phyloP scores from a whole-genome alignment of 257 asterid species.

The Solanum gandarillasii region DNA sequence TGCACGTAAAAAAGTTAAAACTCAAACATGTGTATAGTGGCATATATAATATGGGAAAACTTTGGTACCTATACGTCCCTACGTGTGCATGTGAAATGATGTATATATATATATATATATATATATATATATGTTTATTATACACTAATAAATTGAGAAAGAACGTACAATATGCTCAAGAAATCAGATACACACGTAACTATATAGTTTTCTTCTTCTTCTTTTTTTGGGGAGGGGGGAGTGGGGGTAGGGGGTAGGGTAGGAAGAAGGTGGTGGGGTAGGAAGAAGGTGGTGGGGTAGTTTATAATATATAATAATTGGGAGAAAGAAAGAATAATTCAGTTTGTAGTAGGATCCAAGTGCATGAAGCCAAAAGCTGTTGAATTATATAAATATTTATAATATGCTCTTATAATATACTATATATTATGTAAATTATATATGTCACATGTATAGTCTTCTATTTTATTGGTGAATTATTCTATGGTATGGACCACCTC shows the following conservation, averaged over 20 bases:
- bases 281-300: background rate
- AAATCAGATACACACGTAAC: background rate
- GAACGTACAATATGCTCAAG: background rate
- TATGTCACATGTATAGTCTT: background rate
- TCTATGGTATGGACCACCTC: constrained; percentile 10
- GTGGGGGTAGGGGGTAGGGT: background rate
- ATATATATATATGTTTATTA: background rate
- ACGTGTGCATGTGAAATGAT: constrained; percentile 1
- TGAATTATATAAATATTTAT: constrained; percentile 11
- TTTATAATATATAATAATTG: constrained; percentile 4
- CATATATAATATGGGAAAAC: background rate
- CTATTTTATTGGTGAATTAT: constrained; percentile 2
- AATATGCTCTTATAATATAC: background rate
- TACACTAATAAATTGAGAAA: background rate
- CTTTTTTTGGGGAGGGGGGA: background rate
- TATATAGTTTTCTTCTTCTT: background rate
- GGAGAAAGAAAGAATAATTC: constrained; percentile 37
- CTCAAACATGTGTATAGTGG: background rate
- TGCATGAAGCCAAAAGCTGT: constrained; percentile 62
- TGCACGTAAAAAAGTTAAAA: background rate
- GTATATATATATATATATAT: background rate
- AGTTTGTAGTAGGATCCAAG: constrained; percentile 50
- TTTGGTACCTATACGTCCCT: background rate
- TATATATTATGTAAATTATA: constrained; percentile 14
- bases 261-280: no score